Evolutionary conservation across 352 stramenopile genomes (phyloP), one percentile per base, ranked within the genome.

Genomic region (Phytophthora niederhauseri): DNA sequence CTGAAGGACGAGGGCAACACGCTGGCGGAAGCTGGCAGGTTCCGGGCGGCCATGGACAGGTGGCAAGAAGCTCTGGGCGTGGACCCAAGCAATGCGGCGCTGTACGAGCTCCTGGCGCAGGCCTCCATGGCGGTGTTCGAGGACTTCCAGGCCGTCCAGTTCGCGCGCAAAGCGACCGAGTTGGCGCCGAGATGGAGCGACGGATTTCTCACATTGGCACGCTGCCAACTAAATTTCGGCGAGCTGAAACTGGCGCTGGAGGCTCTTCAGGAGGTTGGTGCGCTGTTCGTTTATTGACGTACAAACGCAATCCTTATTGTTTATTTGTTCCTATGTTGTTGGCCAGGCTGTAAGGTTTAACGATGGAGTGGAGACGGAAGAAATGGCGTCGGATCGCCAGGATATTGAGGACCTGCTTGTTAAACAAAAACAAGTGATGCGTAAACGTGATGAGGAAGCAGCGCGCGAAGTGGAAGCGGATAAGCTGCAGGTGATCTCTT

Each of bases 201-300:
- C 26, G 85, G 65, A 22, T 92, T 84, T 57, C 84, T 84, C 14
- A 95, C 89, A 6, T 67, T 96, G 3, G 79, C 81, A 48, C 68
- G 86, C 20, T 84, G 80, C 34, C 89, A 94, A 14, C 57, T 94
- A 24, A 96, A 96, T 61, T 94, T 88, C 68, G 89, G 89, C 4
- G 89, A 96, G 65, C 65, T 96, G 14, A 66, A 84, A 15, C 60
- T 95, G n/a, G 85, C 88, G 6, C 61, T 71, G 8, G 17, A 73
- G 8, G 82, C 85, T 60, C 64, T 93, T 28, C 31, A 76, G 17
- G 75, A 83, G 77, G 87, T 92, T 48, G 3, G 57, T 65, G 4
- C 17, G 46, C 24, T 0, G 20, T 30, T 36, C 31, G 41, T 22
- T 20, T 19, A 12, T 57, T 62, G n/a, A 31, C 15, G 9, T 7